A percentile compares a stretch with the other conserved stretches of the same genome.
These are phyloP conservation scores for Penstemon newberryi DNA, from an alignment of 257 asterid genomes.

Conservation along the genomic window DNA sequence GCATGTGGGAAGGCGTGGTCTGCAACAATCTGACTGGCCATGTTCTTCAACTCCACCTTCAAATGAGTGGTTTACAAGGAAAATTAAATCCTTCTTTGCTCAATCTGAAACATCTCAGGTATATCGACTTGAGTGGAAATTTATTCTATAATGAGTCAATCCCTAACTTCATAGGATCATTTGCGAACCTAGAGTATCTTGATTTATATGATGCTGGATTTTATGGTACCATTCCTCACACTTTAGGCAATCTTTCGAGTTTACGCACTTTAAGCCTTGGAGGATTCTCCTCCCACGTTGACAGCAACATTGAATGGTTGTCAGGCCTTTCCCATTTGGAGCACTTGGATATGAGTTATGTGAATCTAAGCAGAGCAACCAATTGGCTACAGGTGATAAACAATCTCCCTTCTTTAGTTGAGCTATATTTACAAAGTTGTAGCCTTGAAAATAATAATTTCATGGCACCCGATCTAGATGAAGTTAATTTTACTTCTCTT, in stretches of 20 bases:
- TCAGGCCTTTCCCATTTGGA: constrained; percentile 15
- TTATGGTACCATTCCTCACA: neutral
- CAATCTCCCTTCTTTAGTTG: constrained; percentile 9
- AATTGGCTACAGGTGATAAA: constrained; percentile 14
- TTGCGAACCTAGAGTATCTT: too few species aligned
- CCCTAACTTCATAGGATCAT: too few species aligned
- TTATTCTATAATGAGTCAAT: too few species aligned
- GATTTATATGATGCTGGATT: neutral
- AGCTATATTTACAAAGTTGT: constrained; percentile 17
- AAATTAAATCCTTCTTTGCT: too few species aligned
- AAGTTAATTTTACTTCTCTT: constrained; percentile 10
- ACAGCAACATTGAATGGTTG: constrained; percentile 15
- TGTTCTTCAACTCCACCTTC: too few species aligned
- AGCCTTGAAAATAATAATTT: neutral
- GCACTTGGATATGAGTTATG: neutral
- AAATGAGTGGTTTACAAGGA: too few species aligned
- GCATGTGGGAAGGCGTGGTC: too few species aligned
- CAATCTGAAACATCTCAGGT: too few species aligned
- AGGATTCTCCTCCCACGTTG: too few species aligned
- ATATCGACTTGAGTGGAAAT: too few species aligned
- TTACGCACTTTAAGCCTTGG: constrained; percentile 1
- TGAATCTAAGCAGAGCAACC: constrained; percentile 15
- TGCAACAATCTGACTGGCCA: too few species aligned
- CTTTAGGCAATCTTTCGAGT: constrained; percentile 24
- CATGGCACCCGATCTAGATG: neutral